A percentile compares a stretch with the other conserved stretches of the same genome.
Evolutionary conservation across 2,329 filamentous ascomycete genomes (phyloP).

Genomic region (Thermoascus crustaceus): DNA sequence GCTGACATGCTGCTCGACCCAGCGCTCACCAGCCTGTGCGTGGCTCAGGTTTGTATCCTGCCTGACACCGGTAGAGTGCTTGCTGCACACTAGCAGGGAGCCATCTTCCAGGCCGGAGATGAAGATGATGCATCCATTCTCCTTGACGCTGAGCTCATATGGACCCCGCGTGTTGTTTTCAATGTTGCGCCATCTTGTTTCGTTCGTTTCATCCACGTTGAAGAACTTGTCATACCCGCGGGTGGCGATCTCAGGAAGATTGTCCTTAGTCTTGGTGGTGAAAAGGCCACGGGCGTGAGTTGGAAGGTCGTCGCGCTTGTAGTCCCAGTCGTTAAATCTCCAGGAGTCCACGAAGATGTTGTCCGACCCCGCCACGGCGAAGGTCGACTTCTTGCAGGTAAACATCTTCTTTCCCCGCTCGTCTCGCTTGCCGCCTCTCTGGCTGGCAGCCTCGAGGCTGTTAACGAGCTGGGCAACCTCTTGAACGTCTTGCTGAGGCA

Average conservation of each 20-base stretch:
- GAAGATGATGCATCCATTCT: constrained; percentile 99
- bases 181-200: constrained; percentile 78
- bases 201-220: constrained; percentile 73
- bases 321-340: constrained; percentile 92
- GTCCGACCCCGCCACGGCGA: constrained; percentile 56
- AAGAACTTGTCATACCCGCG: constrained; percentile 99
- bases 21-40: constrained; percentile 71
- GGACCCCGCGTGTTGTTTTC: constrained; percentile 68
- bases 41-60: constrained; percentile 67
- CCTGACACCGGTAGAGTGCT: constrained; percentile 87
- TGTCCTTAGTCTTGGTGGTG: constrained; percentile 61
- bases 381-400: constrained; percentile 73
- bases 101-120: constrained; percentile 84
- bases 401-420: constrained; percentile 50
- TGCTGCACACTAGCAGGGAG: constrained; percentile 92
- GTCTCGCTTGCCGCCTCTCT: constrained; percentile 45
- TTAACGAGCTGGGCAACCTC: constrained; percentile 59
- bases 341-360: constrained; percentile 74
- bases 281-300: constrained; percentile 93
- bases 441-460: constrained; percentile 48
- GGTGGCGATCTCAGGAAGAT: constrained; percentile 67
- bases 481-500: constrained; percentile 61
- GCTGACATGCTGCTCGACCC: constrained; percentile 71
- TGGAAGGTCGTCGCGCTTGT: constrained; percentile 77
- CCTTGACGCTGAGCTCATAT: constrained; percentile 93